Evolutionary conservation across 202 grass and related monocot species (phyloP), one percentile per base, ranked within the genome.

Genomic region (Schoenoplectus tabernaemontani): DNA sequence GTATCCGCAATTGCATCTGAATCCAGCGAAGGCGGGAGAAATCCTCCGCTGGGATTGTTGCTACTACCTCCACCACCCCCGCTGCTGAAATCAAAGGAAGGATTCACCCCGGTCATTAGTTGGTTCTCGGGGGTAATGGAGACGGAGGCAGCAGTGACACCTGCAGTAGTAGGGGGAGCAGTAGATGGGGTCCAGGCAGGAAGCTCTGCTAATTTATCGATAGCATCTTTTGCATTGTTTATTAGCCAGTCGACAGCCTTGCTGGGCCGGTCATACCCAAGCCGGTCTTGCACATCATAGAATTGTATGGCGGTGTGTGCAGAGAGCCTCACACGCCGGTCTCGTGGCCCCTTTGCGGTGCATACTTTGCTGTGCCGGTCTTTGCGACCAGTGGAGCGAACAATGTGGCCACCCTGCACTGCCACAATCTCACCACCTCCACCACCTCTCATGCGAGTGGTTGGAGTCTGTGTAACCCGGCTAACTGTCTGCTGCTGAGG

Each of bases 171-270:
- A 48, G 81, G 62, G 68, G 78, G 85, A n/a, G 85, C 51, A 16
- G 82, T 73, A 10, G 88, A 82, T 51, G 92, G 92, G 53, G 72
- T 87, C 96, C 92, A 96, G 16, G 86, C 81, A 3, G 96, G 96
- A 20, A 96, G 82, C 76, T 83, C 86, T 11, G 93, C 91, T 54
- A 98, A 90, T 77, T 84, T 85, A 81, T 98, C 91, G 82, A 98
- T 98, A 75, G 89, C 89, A 79, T 87, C 89, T 67, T 96, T 92
- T 33, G 92, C 92, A 83, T 96, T 96, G 74, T 90, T 92, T 65
- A 96, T 96, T 81, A 96, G 89, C 92, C 92, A 96, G 39, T 96
- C 92, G 9, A 96, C 92, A 54, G 92, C 92, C 84, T 92, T 96
- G 87, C 92, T 96, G 16, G 92, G 92, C 8, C 92, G 89, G 86